Base-by-base conservation (phyloP, 2,329 filamentous ascomycete species). In the Leptodontidium sp. region DNA sequence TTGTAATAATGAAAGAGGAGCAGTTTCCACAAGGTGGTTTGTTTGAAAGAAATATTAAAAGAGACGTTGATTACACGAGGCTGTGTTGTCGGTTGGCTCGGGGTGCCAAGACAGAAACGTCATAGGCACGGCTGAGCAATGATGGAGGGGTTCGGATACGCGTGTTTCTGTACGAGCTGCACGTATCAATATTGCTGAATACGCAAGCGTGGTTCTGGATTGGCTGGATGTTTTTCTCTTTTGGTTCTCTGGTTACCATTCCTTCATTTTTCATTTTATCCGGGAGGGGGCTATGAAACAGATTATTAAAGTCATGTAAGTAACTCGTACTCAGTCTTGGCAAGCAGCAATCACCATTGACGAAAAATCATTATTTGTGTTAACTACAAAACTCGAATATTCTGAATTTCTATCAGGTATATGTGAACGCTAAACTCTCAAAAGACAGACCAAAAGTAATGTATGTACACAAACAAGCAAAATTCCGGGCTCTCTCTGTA, bases 91-190 rank as follows among this genome's bases (percentile, higher is more conserved):
- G 61, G 66, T 65, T 61, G 26, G 35, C n/a, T 68, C 62, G 66
- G 61, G 21, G 15, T 52, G 66, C 61, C 67, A 59, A 63, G 58
- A 63, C 29, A 29, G 4, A 8, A 26, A 69, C 67, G 67, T 69
- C 67, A 69, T 69, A 43, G 35, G 43, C 43, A 66, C 57, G 67
- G 67, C 67, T 69, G 67, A 69, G 57, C n/a, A 24, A 8, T 6
- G 8, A 55, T 35, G 35, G 57, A 8, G 38, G 57, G 38, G 21
- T 24, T 45, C 57, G 35, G 17, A 40, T 58, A 58, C 55, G 32
- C 55, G 55, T 58, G 40, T 58, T 40, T 32, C 35, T 58, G 32
- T 40, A 17, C 55, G 21, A 59, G 38, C 11, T 35, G 26, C 21
- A 15, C 35, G 35, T 50, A 50, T 24, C 26, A 21, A 21, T 24